A percentile compares a stretch with the other conserved stretches of the same genome.
Conservation (phyloP, 176 grass and related monocot species). For the Juncus effusus region DNA sequence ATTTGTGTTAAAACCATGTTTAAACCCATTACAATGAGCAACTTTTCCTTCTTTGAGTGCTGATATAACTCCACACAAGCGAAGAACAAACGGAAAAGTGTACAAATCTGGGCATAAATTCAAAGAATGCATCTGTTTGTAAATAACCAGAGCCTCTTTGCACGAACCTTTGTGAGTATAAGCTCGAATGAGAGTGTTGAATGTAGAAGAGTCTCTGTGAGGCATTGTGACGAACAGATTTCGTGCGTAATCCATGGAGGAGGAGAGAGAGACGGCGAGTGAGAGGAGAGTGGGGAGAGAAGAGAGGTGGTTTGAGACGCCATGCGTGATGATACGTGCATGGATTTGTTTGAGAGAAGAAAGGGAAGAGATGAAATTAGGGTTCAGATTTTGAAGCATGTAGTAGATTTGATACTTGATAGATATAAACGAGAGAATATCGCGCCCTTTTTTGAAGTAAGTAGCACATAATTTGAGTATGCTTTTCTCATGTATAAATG, state of each 20-base stretch:
- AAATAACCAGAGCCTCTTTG: constrained; percentile 41
- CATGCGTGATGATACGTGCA: constrained; percentile 43
- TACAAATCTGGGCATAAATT: constrained; percentile 53
- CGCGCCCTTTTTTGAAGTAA: no score
- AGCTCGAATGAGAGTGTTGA: constrained; percentile 74
- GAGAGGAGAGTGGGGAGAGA: constrained; percentile 51
- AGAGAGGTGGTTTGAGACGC: constrained; percentile 41
- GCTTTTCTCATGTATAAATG: no score
- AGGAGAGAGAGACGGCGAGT: constrained; percentile 29
- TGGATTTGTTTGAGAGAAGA: constrained; percentile 48
- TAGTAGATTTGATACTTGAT: no score
- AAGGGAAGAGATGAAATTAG: constrained; percentile 29
- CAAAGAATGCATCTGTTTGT: constrained; percentile 52
- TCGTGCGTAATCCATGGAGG: constrained; percentile 51
- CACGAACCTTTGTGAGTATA: constrained; percentile 33
- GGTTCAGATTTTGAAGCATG: constrained; percentile 11
- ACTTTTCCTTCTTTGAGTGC: constrained; percentile 42
- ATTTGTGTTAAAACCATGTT: constrained; percentile 40
- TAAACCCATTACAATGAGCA: constrained; percentile 51
- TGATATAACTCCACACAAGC: constrained; percentile 40
- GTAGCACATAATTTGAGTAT: no score
- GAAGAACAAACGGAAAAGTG: constrained; percentile 77
- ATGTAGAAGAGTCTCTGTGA: constrained; percentile 57
- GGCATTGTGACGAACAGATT: constrained; percentile 60
- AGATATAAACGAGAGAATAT: no score